Conservation (phyloP, 208 protist species). For the Balamuthia mandrillaris region DNA sequence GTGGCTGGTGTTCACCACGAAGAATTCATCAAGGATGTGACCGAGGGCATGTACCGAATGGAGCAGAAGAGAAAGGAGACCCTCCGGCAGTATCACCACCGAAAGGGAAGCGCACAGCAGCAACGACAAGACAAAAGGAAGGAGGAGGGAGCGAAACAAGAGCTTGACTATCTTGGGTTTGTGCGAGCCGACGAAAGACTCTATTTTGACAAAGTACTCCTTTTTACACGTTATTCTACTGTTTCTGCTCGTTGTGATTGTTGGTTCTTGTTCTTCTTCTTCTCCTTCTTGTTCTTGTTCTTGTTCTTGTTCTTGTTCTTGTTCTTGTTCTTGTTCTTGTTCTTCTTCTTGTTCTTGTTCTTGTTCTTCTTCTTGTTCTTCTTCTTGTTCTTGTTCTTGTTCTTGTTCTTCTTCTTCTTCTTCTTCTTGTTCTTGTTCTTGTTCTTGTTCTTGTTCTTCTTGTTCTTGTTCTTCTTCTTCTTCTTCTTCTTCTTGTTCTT, state of each 20-base stretch:
- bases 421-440: no score
- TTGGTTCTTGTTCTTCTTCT: not conserved
- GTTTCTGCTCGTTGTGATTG: not conserved
- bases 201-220: constrained; percentile 1
- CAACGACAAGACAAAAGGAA: no score
- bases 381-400: not conserved
- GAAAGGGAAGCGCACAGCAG: no score
- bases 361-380: not conserved
- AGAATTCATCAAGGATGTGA: no score
- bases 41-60: no score
- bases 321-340: not conserved
- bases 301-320: not conserved
- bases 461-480: no score
- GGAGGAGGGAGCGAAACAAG: not conserved
- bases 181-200: not conserved
- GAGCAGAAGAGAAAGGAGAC: no score
- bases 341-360: not conserved
- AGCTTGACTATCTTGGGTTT: constrained; percentile 28
- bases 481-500: no score
- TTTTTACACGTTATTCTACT: not conserved
- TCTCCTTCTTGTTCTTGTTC: not conserved
- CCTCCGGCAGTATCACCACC: no score
- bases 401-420: no score
- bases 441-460: no score
- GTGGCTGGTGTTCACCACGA: no score